A percentile compares a stretch with the other conserved stretches of the same genome.
Conservation (phyloP, 345 rosid genomes). For the Raphanus raphanistrum region DNA sequence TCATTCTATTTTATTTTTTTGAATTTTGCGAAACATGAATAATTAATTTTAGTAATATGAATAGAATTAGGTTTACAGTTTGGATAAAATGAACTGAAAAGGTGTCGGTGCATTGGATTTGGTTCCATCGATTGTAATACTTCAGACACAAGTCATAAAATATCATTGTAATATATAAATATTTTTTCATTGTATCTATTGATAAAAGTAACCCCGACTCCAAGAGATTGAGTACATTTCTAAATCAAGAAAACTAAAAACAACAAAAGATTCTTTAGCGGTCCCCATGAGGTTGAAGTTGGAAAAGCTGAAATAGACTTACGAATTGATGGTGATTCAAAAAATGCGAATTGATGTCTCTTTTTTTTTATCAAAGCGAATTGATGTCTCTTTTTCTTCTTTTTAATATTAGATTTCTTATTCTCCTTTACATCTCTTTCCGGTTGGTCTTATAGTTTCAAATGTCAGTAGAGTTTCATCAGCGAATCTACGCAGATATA, state of each 20-base stretch:
- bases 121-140: neutral
- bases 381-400: neutral
- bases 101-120: neutral
- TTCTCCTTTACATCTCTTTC: slow-evolving; percentile 3
- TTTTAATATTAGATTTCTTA: slow-evolving; percentile 27
- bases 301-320: slow-evolving; percentile 25
- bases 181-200: neutral
- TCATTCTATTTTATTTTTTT: neutral
- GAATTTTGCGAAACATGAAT: neutral
- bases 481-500: neutral
- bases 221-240: slow-evolving; percentile 22
- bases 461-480: neutral
- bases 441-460: neutral
- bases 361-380: neutral
- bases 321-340: neutral
- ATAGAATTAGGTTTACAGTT: neutral
- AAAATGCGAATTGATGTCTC: slow-evolving; percentile 3
- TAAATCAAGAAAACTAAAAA: slow-evolving; percentile 4
- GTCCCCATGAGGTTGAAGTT: slow-evolving; percentile 30
- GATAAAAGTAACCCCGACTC: slow-evolving; percentile 24
- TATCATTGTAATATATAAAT: neutral
- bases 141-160: neutral
- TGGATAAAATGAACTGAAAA: neutral
- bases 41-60: neutral
- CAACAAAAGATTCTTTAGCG: slow-evolving; percentile 28